Evolutionary conservation across 495 filamentous ascomycete species (phyloP), one percentile per base, ranked within the genome.

Genomic region (Penicillium taxi): DNA sequence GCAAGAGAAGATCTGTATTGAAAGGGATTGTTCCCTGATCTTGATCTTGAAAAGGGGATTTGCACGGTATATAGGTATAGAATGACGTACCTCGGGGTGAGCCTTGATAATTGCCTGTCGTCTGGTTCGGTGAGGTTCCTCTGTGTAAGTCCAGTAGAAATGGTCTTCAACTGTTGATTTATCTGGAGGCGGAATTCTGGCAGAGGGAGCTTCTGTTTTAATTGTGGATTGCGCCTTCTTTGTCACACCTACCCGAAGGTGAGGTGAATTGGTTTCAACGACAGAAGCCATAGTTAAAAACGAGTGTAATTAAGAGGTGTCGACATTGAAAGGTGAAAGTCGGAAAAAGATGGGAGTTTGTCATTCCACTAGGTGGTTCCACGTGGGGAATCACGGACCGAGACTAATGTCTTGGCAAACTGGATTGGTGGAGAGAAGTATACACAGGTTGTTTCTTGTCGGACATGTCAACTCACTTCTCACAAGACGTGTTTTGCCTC

Each of bases 61-160:
- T n/a, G n/a, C n/a, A n/a, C n/a, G n/a, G n/a, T n/a, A n/a, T n/a
- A n/a, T n/a, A n/a, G n/a, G n/a, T n/a, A 37, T 35, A 11, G 18
- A 11, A 24, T 19, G n/a, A 37, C 40, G 17, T 34, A 94, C 91
- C 75, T 96, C 88, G 31, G 93, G 93, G 59, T 99, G 90, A 16
- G 93, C 93, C 67, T 95, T 96, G 66, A 99, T 96, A 49, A 99
- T 99, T 39, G 87, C 86, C 39, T 84, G 70, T 38, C 93, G 74
- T 52, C 93, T 66, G 26, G 91, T 90, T 41, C 86, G 76, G 63
- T 99, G 93, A 27, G 93, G 93, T 64, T 99, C 93, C 64, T 99
- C 93, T 6, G 91, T 95, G 50, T 96, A 96, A 18, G 93, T 94
- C 93, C 94, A 94, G 61, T 87, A 81, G 63, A 83, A 83, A 26